Evolutionary conservation across 164 flowering plant species (phyloP).

Genomic region (Vitis riparia): DNA sequence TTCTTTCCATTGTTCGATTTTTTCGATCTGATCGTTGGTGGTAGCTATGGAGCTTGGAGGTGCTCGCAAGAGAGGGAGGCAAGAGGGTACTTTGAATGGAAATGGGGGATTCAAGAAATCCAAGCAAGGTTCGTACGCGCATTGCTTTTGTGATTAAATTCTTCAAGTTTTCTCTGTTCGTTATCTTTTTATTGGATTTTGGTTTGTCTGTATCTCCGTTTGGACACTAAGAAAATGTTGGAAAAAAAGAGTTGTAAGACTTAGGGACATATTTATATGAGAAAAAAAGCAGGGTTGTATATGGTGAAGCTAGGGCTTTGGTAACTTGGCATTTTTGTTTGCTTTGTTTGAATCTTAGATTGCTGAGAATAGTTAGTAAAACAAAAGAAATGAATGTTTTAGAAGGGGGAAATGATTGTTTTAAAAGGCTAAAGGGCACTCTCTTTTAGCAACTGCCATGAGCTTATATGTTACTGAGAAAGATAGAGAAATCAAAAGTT

Average conservation of each 20-base stretch:
- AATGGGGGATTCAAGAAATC: slow-evolving; percentile 51
- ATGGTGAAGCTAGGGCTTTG: too few relatives aligned
- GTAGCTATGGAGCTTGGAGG: slow-evolving; percentile 38
- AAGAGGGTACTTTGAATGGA: slow-evolving; percentile 44
- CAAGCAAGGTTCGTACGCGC: slow-evolving; percentile 33
- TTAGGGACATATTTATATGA: too few relatives aligned
- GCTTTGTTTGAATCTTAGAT: background rate
- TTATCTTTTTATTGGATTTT: background rate
- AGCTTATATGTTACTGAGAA: too few relatives aligned
- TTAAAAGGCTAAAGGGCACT: background rate
- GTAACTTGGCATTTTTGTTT: background rate
- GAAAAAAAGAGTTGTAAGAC: too few relatives aligned
- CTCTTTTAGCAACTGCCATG: too few relatives aligned
- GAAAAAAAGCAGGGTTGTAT: too few relatives aligned
- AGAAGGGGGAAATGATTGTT: background rate
- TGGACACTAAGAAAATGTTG: too few relatives aligned
- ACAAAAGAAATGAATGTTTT: background rate
- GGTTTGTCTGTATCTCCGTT: background rate
- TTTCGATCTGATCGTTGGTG: background rate
- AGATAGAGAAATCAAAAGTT: background rate
- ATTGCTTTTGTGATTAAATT: background rate
- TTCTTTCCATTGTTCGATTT: background rate
- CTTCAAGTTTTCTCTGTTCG: background rate
- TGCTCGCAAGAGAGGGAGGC: slow-evolving; percentile 43
- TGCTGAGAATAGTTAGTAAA: background rate